A percentile compares a stretch with the other conserved stretches of the same genome.
These are phyloP conservation scores for Trichoderma virens DNA, from an alignment of 495 filamentous ascomycete species.

Conservation along the genomic window DNA sequence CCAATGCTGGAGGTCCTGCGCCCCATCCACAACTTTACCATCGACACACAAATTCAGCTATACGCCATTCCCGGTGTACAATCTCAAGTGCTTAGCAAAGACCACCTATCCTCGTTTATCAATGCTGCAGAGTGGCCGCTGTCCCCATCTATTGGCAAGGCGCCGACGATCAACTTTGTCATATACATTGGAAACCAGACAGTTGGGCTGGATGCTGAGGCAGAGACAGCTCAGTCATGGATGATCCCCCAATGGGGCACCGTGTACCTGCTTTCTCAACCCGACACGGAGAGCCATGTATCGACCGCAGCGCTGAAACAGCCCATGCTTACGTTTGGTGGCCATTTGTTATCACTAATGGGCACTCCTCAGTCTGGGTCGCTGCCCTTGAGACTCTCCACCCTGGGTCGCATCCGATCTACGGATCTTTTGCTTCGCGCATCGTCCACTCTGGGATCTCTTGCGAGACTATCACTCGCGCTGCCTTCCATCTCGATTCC, in stretches of 20 bases:
- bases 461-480: slow-evolving; percentile 77
- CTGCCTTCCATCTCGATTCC: slow-evolving; percentile 90
- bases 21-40: slow-evolving; percentile 87
- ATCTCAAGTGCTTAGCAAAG: slow-evolving; percentile 62
- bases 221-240: slow-evolving; percentile 76
- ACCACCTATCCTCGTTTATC: slow-evolving; percentile 88
- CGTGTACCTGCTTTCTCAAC: slow-evolving; percentile 68
- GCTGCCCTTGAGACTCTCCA: slow-evolving; percentile 77
- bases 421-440: slow-evolving; percentile 84
- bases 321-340: slow-evolving; percentile 80
- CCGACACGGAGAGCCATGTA: slow-evolving; percentile 32
- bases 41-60: slow-evolving; percentile 93
- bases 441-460: slow-evolving; percentile 86
- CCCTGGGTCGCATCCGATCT: slow-evolving; percentile 72
- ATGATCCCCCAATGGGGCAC: slow-evolving; percentile 96
- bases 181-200: slow-evolving; percentile 64
- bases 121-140: slow-evolving; percentile 98
- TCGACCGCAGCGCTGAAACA: slow-evolving; percentile 54
- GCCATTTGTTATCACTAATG: slow-evolving; percentile 83
- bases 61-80: slow-evolving; percentile 75
- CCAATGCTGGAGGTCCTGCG: slow-evolving; percentile 72
- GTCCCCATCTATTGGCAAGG: slow-evolving; percentile 84
- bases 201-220: slow-evolving; percentile 47
- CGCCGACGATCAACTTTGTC: slow-evolving; percentile 92
- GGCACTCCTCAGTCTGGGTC: slow-evolving; percentile 75